These are phyloP conservation scores for Dryas octopetala DNA, from an alignment of 306 rosid genomes.

Conservation along the genomic window DNA sequence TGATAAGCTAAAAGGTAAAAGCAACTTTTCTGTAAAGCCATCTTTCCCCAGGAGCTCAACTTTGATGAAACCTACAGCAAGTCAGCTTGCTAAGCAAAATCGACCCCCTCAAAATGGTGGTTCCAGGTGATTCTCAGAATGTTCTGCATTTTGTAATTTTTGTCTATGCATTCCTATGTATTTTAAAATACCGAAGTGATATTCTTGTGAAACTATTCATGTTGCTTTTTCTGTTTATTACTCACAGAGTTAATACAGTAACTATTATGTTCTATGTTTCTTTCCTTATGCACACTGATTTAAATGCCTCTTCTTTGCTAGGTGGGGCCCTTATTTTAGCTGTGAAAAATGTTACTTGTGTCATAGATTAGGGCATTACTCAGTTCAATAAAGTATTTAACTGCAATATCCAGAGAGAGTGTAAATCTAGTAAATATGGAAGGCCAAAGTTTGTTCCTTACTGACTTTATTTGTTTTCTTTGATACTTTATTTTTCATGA, in stretches of 20 bases:
- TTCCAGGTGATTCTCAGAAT: constrained; percentile 56
- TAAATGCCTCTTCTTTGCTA: not conserved
- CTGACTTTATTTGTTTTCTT: constrained; percentile 8
- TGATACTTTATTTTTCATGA: too few species aligned
- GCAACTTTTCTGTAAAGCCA: constrained; percentile 38
- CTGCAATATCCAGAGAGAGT: constrained; percentile 2
- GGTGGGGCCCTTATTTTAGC: not conserved
- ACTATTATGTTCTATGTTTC: not conserved
- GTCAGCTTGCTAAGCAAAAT: constrained; percentile 90
- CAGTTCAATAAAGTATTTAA: not conserved
- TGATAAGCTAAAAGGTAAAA: constrained; percentile 37
- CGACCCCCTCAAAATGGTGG: constrained; percentile 39
- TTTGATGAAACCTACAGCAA: constrained; percentile 91
- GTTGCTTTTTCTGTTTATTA: not conserved
- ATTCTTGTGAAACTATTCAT: not conserved
- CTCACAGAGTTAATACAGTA: not conserved
- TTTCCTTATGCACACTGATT: not conserved
- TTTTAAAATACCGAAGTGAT: not conserved
- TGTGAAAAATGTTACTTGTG: not conserved
- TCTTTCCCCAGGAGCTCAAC: constrained; percentile 60
- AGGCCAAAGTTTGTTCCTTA: constrained; percentile 4
- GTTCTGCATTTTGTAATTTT: constrained; percentile 3
- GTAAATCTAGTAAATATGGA: not conserved
- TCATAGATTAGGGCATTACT: not conserved
- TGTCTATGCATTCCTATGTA: not conserved